A percentile compares a stretch with the other conserved stretches of the same genome.
phyloP scores from a whole-genome alignment of 257 asterid species.

The Ajuga chamaepitys region DNA sequence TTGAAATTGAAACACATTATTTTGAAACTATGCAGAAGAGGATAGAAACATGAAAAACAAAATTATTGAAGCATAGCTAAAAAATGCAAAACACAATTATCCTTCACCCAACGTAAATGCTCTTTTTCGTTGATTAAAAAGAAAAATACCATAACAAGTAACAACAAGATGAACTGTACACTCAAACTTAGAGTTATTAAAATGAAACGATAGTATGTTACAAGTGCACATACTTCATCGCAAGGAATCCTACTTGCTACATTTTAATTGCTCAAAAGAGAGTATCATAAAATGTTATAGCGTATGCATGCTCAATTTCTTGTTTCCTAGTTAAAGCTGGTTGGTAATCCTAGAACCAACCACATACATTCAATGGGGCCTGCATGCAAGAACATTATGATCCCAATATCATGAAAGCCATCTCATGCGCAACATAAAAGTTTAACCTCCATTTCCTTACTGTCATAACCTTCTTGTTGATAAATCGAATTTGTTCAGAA shows the following conservation, averaged over 20 bases:
- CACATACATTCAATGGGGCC: constrained; percentile 86
- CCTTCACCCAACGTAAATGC: not conserved
- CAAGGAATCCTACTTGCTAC: not conserved
- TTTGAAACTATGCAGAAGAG: not conserved
- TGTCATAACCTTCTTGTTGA: constrained; percentile 84
- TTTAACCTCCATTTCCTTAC: constrained; percentile 48
- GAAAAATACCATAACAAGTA: no score
- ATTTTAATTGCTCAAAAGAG: not conserved
- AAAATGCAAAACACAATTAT: not conserved
- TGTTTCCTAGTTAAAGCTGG: constrained; percentile 87
- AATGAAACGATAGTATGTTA: no score
- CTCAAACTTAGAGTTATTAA: no score
- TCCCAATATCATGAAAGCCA: constrained; percentile 14
- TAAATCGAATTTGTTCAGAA: constrained; percentile 94
- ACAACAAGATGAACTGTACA: no score
- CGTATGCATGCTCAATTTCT: constrained; percentile 96
- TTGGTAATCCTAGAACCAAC: constrained; percentile 96
- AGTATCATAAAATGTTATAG: constrained; percentile 47
- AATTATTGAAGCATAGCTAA: not conserved
- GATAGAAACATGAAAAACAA: not conserved
- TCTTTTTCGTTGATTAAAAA: no score
- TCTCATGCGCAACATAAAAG: not conserved
- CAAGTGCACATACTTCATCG: not conserved
- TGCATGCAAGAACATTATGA: constrained; percentile 27
- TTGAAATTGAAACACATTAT: not conserved